These are phyloP conservation scores for Cunninghamia lanceolata DNA, from an alignment of 75 land plant genomes.

Conservation along the genomic window DNA sequence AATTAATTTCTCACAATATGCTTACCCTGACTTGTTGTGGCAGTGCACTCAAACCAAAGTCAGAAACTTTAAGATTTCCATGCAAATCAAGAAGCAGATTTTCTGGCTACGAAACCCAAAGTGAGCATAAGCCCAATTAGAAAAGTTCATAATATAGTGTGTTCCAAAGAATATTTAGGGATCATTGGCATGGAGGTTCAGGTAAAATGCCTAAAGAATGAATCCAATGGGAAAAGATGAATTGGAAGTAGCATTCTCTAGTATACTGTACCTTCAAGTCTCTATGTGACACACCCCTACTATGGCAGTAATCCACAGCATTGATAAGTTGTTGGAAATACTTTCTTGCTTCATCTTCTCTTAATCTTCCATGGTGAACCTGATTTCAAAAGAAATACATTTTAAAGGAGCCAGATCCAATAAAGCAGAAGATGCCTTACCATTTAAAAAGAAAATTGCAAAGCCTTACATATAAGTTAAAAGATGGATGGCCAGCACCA, in stretches of 20 bases:
- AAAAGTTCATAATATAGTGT: neutral
- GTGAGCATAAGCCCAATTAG: neutral
- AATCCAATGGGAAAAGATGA: neutral
- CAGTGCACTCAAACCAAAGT: constrained; percentile 81
- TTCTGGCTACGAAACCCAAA: constrained; percentile 59
- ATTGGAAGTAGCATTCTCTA: neutral
- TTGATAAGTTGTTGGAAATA: constrained; percentile 44
- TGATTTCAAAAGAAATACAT: neutral
- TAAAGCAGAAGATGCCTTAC: neutral
- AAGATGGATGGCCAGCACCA: neutral
- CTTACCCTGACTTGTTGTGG: constrained; percentile 64
- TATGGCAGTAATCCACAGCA: constrained; percentile 53
- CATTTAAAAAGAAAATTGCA: neutral
- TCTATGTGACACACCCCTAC: constrained; percentile 43
- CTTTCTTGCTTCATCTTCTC: constrained; percentile 42
- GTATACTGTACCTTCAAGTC: constrained; percentile 34
- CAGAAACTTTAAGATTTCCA: constrained; percentile 70
- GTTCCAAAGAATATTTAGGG: neutral
- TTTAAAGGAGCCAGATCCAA: neutral
- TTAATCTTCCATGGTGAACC: constrained; percentile 25
- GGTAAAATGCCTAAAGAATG: neutral
- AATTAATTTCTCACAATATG: neutral
- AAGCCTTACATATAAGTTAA: neutral
- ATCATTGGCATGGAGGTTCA: neutral
- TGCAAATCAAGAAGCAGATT: constrained; percentile 63